Evolutionary conservation across 75 land plant species (phyloP), one percentile per base, ranked within the genome.

Genomic region (Adiantum capillusveneris): DNA sequence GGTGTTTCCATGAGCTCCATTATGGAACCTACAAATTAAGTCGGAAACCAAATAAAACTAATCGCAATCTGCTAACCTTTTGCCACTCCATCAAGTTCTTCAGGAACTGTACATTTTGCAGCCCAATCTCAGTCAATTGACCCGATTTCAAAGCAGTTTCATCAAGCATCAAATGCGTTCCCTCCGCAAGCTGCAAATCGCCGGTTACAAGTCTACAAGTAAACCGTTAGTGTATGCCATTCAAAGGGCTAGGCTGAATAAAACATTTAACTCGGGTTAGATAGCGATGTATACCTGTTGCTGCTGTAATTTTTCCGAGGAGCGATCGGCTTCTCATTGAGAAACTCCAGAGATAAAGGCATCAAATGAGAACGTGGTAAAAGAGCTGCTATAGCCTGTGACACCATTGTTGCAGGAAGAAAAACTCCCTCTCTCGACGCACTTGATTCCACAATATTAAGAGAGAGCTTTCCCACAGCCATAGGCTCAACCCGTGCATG

Each of bases 101-200:
- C 12, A 93, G 72, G 36, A 75, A 60, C 57, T 73, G 66, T 48
- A 67, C 70, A 81, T 89, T 93, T 27, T 78, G 74, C 51, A 89
- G 64, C 1, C 98, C 98, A 26, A 49, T 67, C 13, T 89, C 65
- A 58, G 75, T 75, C 24, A 93, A 82, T 28, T 75, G 64, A 22
- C 95, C 98, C 34, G 85, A 44, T 64, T 76, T 56, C 63, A 93
- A 59, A 52, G 56, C 58, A 20, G 98, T 89, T 67, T 85, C 90
- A 72, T 93, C 98, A 57, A 93, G 56, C 12, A 69, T 83, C 49
- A 89, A 58, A 64, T 89, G 98, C 16, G 96, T 83, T 22, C 98
- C 98, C 16, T 75, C 67, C 29, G 90, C 81, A 13, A 93, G 75
- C 64, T 93, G 98, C 62, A 93, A 62, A 25, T 62, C 71, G 42